Evolutionary conservation across 225 moss, liverwort and hornwort genomes (phyloP), one percentile per base, ranked within the genome.

Genomic region (Anthoceros angustus): DNA sequence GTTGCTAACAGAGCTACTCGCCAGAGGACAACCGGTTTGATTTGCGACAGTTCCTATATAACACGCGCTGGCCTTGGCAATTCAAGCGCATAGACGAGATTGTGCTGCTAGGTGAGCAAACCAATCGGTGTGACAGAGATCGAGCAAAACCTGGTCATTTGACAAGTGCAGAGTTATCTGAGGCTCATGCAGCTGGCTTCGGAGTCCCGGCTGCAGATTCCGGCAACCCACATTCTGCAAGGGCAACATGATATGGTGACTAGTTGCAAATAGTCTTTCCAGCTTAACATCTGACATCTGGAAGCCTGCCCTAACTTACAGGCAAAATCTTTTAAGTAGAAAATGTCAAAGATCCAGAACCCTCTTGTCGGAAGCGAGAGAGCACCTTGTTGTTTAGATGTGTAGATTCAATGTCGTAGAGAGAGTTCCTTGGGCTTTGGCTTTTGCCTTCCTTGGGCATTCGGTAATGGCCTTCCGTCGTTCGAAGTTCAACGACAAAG

Each of bases 61-160:
- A 93, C 74, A 84, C 82, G 23, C 72, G 82, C 9, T 93, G 89
- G 93, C 89, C 93, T 5, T 93, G 89, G 89, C 93, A 93, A 71
- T 89, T 87, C 50, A 80, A 81, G 40, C 76, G 80, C 11, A 89
- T 93, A 39, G 87, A 93, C 63, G 79, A 87, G 43, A 82, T 93
- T 14, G 87, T 87, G 32, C 66, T 80, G 32, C 66, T 42, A 12
- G 80, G 74, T 25, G 77, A 77, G 74, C 73, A 77, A 32, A 81
- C 43, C 24, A 64, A 9, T 55, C 7, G 15, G 23, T 7, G 6
- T 55, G 55, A 5, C 23, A 7, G 7, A 15, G 55, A 55, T 23
- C 55, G 23, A 9, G 10, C 6, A 18, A 55, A 18, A 4, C 7
- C n/a, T 18, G 55, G n/a, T 18, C 55, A 55, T 7, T 12, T 23